Evolutionary conservation across 1,284 basidiomycete genomes (phyloP).

Genomic region (Moesziomyces parantarcticus): DNA sequence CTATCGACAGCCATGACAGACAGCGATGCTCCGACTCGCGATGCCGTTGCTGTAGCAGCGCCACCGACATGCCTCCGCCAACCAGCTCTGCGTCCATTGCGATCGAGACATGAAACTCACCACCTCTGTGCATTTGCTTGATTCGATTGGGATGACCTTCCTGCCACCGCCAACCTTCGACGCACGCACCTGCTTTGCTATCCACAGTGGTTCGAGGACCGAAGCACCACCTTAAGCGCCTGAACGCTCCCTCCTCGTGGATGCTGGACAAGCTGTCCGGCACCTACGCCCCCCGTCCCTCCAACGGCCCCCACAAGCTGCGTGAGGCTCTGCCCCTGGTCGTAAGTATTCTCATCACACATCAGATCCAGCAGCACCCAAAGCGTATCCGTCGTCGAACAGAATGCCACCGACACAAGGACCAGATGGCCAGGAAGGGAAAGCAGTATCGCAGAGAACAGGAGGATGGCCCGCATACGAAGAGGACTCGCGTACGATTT

Average conservation of each 20-base stretch:
- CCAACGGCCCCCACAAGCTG: conserved; percentile 98
- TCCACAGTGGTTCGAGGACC: conserved; percentile 78
- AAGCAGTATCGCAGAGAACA: too few relatives aligned
- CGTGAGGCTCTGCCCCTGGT: conserved; percentile 84
- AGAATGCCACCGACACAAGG: too few relatives aligned
- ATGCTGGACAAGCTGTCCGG: conserved; percentile 99
- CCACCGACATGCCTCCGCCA: not conserved
- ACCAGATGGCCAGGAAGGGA: too few relatives aligned
- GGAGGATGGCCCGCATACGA: too few relatives aligned
- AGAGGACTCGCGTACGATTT: too few relatives aligned
- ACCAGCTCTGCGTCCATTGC: not conserved
- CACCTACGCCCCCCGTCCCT: conserved; percentile 95
- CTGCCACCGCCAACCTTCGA: not conserved
- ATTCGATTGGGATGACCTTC: conserved; percentile 2
- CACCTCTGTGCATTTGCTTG: conserved; percentile 13
- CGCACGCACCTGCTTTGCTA: conserved; percentile 1
- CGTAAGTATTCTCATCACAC: conserved; percentile 56
- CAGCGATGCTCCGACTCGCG: not conserved
- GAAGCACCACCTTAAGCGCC: conserved; percentile 99
- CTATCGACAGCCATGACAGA: not conserved
- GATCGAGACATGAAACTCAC: conserved; percentile 22
- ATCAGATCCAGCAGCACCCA: not conserved
- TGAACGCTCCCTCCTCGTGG: conserved; percentile 97
- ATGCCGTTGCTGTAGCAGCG: conserved; percentile 17
- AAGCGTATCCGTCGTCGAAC: not conserved